These are phyloP conservation scores for Tetrahymena thermophila DNA, from an alignment of 73 alveolate genomes.

Conservation along the genomic window DNA sequence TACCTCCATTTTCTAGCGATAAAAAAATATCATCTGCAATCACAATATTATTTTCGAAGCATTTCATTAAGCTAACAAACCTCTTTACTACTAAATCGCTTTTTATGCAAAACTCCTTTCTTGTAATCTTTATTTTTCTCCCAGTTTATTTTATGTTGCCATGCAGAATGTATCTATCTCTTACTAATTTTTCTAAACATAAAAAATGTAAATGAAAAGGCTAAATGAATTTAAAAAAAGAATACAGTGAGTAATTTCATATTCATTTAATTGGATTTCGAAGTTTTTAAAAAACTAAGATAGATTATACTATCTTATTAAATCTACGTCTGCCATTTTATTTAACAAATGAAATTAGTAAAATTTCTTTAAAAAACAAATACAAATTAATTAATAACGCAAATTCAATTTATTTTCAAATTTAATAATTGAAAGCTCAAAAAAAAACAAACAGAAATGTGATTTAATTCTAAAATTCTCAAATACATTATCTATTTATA, in stretches of 20 bases:
- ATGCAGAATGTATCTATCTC: neutral
- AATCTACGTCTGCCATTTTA: neutral
- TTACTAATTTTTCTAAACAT: neutral
- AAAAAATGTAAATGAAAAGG: neutral
- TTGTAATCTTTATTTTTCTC: neutral
- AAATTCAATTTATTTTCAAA: neutral
- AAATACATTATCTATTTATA: too few relatives aligned
- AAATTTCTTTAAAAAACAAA: neutral
- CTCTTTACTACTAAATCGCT: neutral
- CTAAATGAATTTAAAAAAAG: too few relatives aligned
- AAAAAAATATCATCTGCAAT: neutral
- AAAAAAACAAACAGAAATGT: too few relatives aligned
- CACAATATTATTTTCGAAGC: neutral
- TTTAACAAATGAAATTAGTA: too few relatives aligned
- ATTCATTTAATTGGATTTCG: neutral
- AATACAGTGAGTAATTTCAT: neutral
- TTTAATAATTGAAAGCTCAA: too few relatives aligned
- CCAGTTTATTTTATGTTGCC: neutral
- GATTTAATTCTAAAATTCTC: too few relatives aligned
- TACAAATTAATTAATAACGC: neutral
- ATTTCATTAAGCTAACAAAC: neutral
- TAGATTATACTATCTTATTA: neutral
- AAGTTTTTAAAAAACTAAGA: neutral
- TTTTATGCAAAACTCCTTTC: neutral
- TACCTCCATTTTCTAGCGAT: neutral